A percentile compares a stretch with the other conserved stretches of the same genome.
These are phyloP conservation scores for grape (Vitis vinifera) DNA, from an alignment of 164 flowering plant species.

Conservation along the genomic window DNA sequence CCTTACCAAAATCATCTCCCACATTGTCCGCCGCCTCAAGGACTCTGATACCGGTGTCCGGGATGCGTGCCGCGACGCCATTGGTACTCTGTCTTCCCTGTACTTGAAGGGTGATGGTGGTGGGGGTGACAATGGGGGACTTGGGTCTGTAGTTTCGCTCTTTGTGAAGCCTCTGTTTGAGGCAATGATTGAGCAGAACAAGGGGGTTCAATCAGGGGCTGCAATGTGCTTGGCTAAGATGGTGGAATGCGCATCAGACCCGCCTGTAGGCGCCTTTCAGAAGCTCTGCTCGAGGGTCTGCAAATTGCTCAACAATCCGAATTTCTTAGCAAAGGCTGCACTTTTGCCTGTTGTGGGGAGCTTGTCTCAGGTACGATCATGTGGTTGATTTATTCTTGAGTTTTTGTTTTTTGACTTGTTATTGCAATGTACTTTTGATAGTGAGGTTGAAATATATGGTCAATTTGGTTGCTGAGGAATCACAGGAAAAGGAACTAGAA, in stretches of 20 bases:
- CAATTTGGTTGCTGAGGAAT: not conserved
- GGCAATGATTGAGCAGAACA: constrained; percentile 84
- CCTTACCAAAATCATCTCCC: constrained; percentile 68
- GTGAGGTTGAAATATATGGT: not conserved
- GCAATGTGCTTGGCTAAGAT: constrained; percentile 83
- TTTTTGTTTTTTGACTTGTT: not conserved
- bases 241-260: constrained; percentile 70
- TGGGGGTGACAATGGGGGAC: constrained; percentile 25
- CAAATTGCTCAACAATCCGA: constrained; percentile 64
- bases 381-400: not conserved
- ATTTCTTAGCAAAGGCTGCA: constrained; percentile 69
- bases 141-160: constrained; percentile 50
- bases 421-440: not conserved
- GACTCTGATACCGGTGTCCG: constrained; percentile 80
- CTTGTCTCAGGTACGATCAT: constrained; percentile 69
- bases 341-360: constrained; percentile 70
- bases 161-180: constrained; percentile 91
- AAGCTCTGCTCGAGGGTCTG: constrained; percentile 81
- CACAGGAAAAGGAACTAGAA: not conserved
- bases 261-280: constrained; percentile 61
- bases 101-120: constrained; percentile 44
- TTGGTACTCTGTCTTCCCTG: constrained; percentile 56
- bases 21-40: constrained; percentile 65
- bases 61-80: constrained; percentile 73
- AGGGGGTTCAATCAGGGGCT: constrained; percentile 77